Percentiles rank a stretch among this genome's conserved stretches.
phyloP scores from a whole-genome alignment of 495 filamentous ascomycete species.

The Glutinoglossum americanum region DNA sequence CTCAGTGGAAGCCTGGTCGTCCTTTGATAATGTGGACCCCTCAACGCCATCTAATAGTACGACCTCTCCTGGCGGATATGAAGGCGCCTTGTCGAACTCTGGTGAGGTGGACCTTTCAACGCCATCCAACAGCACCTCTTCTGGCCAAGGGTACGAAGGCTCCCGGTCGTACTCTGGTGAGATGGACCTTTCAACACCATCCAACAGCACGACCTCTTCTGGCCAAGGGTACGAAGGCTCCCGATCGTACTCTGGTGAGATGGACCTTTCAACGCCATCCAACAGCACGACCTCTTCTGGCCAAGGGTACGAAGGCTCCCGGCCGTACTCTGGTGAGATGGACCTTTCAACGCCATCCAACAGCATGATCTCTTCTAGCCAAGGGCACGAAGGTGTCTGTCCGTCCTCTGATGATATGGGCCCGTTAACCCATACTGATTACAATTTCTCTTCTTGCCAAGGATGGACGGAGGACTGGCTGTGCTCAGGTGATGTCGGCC shows the following conservation, averaged over 20 bases:
- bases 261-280: not conserved
- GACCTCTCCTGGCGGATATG: not conserved
- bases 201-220: not conserved
- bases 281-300: not conserved
- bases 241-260: not conserved
- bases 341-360: not conserved
- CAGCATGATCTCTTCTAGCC: not conserved
- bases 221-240: not conserved
- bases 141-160: too few species aligned
- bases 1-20: too few species aligned
- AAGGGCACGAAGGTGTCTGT: not conserved
- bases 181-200: not conserved
- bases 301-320: not conserved
- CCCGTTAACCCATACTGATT: too few species aligned
- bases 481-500: too few species aligned
- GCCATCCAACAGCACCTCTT: too few species aligned
- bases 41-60: not conserved
- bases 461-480: too few species aligned
- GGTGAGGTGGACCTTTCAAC: not conserved
- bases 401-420: too few species aligned
- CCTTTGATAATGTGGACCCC: too few species aligned
- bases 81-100: too few species aligned
- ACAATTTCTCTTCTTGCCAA: too few species aligned
- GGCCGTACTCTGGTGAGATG: not conserved
- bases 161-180: too few species aligned